Evolutionary conservation across 164 flowering plant genomes (phyloP), one percentile per base, ranked within the genome.

Genomic region (Vitis riparia): DNA sequence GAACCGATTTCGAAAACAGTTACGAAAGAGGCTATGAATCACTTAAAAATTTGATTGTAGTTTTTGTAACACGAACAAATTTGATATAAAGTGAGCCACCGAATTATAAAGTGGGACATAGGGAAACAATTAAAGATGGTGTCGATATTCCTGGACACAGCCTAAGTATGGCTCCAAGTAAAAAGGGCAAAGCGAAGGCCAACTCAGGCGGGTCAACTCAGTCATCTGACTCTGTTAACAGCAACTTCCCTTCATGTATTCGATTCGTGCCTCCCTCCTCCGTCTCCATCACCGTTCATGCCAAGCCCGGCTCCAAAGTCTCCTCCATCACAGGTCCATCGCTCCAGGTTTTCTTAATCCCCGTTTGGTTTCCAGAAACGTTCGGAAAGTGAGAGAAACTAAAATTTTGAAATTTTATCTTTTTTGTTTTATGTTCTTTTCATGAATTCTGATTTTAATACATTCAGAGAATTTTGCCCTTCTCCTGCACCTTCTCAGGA

Each of bases 251-350:
- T 0, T 70, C 89, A 0, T 94, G 90, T 58, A 52, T 94, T 55
- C 92, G 92, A 27, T 68, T 72, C n/a, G 66, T 92, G 1, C 75
- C 94, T 72, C 96, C 97, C 3, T 82, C 89, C 32, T 87, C 97
- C 62, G 97, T 94, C 51, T 84, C 94, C 68, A 88, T 94, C 68
- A 88, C 97, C 66, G 74, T 94, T 76, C 97, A 94, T 78, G 99
- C 99, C 68, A 94, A 94, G 80, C 98, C 99, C 32, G 99, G 94
- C 51, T 87, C 99, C 78, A 94, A 90, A 75, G 47, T 87, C 65
- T 82, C 96, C 73, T 69, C 98, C 64, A 83, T 94, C 71, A 91
- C 98, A 48, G 97, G 98, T 94, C 55, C 55, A 15, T 37, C 14
- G 64, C 15, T 49, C 64, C 32, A 44, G 48, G 19, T 53, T 3